A percentile compares a stretch with the other conserved stretches of the same genome.
These are phyloP conservation scores for Triticum urartu DNA, from an alignment of 176 grass and related monocot species.

Conservation along the genomic window DNA sequence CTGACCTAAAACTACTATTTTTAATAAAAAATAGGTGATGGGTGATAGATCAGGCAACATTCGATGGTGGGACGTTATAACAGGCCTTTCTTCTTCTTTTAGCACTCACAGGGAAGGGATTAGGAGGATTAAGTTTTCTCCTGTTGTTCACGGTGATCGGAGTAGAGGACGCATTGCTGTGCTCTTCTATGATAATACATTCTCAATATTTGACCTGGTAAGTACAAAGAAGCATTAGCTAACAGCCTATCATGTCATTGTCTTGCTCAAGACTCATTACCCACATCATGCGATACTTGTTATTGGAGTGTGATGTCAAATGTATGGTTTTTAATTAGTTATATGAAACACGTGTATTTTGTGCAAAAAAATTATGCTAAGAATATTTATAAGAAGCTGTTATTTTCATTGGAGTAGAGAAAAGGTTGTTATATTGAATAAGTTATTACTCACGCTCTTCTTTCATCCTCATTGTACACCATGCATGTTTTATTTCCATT, in stretches of 20 bases:
- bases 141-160: constrained; percentile 82
- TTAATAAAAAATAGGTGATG: constrained; percentile 76
- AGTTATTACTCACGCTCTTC: not conserved
- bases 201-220: constrained; percentile 99
- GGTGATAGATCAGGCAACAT: constrained; percentile 96
- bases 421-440: not conserved
- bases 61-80: constrained; percentile 99
- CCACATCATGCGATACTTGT: not conserved
- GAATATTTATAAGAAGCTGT: constrained; percentile 9
- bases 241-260: not conserved
- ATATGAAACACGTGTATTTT: not conserved
- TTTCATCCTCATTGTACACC: constrained; percentile 22
- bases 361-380: not conserved
- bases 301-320: not conserved
- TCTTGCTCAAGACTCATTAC: not conserved
- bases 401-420: constrained; percentile 11
- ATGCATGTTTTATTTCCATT: constrained; percentile 29
- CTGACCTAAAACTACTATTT: constrained; percentile 36
- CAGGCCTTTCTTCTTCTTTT: constrained; percentile 96
- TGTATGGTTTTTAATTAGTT: not conserved
- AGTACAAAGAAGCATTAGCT: constrained; percentile 36
- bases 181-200: constrained; percentile 95
- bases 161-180: constrained; percentile 94
- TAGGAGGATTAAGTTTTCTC: constrained; percentile 96
- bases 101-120: constrained; percentile 98